Evolutionary conservation across 2,329 filamentous ascomycete species (phyloP).

Genomic region (Sporothrix dimorphospora): DNA sequence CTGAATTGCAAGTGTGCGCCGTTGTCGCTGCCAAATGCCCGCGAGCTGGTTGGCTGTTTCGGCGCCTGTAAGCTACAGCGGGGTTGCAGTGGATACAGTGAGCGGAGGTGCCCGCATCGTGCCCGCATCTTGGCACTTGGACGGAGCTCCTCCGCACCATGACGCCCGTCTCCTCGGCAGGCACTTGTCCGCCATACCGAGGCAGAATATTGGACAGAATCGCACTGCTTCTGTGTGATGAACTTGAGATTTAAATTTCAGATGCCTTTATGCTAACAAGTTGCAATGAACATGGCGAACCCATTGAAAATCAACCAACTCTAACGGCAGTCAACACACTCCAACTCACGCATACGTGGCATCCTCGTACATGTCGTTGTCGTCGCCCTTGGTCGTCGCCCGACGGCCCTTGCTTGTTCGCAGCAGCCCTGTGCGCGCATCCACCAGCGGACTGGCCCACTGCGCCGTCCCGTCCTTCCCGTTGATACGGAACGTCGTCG

Average conservation of each 20-base stretch:
- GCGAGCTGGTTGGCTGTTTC: neutral
- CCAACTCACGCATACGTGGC: neutral
- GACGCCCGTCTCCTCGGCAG: neutral
- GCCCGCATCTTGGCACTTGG: neutral
- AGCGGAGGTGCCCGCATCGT: neutral
- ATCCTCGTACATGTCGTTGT: neutral
- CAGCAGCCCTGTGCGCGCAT: neutral
- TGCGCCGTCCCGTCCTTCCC: neutral
- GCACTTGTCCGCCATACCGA: neutral
- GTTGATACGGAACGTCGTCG: neutral
- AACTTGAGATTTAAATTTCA: too few relatives aligned
- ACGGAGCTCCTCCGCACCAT: neutral
- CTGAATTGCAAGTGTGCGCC: constrained; percentile 8
- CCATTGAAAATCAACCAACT: too few relatives aligned
- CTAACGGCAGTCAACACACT: too few relatives aligned
- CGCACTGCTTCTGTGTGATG: too few relatives aligned
- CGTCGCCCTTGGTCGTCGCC: neutral
- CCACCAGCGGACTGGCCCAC: neutral
- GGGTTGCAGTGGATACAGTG: neutral
- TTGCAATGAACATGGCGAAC: too few relatives aligned
- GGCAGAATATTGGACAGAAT: too few relatives aligned
- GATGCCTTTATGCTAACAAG: too few relatives aligned
- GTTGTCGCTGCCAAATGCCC: neutral
- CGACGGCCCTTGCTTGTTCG: neutral
- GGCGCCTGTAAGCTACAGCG: neutral